Base-by-base conservation (phyloP, 257 asterid species). In the Oldenlandia corymbosa region DNA sequence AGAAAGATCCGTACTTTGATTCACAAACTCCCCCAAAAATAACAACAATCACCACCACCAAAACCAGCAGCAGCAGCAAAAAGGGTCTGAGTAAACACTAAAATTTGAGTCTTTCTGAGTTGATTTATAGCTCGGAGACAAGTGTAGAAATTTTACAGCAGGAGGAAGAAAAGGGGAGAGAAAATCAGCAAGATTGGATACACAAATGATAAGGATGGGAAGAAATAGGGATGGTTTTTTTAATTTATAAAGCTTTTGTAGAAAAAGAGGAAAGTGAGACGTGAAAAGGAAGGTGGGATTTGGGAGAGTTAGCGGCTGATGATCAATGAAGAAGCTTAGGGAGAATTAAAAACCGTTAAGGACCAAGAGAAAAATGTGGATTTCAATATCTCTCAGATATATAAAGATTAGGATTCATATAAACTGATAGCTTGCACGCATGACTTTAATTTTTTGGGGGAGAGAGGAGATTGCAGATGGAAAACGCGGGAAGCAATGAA, bases 361-460 rank as follows among this genome's bases (percentile, higher is more conserved):
- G 60, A 57, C 71, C 58, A 73, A 68, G 27, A 68, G 27, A 65
- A 69, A 73, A 57, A 58, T 69, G 78, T 64, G 64, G 82, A 65
- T 3, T 75, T 78, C 39, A 3, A 9, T 3, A 34, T 4, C 39
- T 9, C 9, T 4, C 39, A 34, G 9, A 34, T 3, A 34, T 3
- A 34, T 3, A 34, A 34, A 34, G 26, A 62, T 62, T 67, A 55
- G 74, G 72, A 56, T 64, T 52, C 18, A 61, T 53, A 75, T 49
- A 72, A 71, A 78, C 66, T 78, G n/a, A 84, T 83, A 68, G 82
- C 97, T 90, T 90, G 95, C 91, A 90, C 97, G 97, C 97, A 83
- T 85, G 58, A 71, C 60, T 78, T 74, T 53, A 76, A 74, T 75
- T 47, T n/a, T n/a, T n/a, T n/a, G n/a, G n/a, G n/a, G n/a, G n/a